Evolutionary conservation across 495 filamentous ascomycete species (phyloP).

Genomic region (Hamigera avellanea): DNA sequence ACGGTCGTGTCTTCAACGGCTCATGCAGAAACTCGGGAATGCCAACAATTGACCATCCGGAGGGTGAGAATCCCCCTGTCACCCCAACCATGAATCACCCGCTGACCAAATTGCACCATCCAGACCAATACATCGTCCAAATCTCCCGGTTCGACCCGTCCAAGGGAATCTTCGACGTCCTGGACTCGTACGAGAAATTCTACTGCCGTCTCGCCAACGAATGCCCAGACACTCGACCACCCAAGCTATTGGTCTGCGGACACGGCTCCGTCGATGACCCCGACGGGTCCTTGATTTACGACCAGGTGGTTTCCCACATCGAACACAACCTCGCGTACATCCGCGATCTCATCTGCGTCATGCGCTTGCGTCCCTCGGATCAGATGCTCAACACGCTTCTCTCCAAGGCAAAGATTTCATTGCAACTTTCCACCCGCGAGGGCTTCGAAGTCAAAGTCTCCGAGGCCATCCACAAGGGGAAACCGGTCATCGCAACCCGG

Average conservation of each 20-base stretch:
- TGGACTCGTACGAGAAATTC: slow-evolving; percentile 69
- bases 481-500: slow-evolving; percentile 67
- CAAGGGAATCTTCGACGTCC: slow-evolving; percentile 73
- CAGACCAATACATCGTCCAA: slow-evolving; percentile 66
- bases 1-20: slow-evolving; percentile 62
- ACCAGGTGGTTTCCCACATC: slow-evolving; percentile 55
- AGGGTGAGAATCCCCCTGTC: slow-evolving; percentile 25
- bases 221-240: slow-evolving; percentile 34
- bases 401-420: slow-evolving; percentile 56
- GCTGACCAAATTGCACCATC: neutral
- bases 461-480: slow-evolving; percentile 76
- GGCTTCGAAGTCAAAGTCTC: slow-evolving; percentile 89
- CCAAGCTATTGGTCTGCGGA: slow-evolving; percentile 67
- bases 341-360: slow-evolving; percentile 53
- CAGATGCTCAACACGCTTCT: slow-evolving; percentile 76
- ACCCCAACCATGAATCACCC: neutral
- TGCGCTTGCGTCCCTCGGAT: slow-evolving; percentile 68
- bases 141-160: slow-evolving; percentile 80
- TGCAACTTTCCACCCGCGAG: slow-evolving; percentile 75
- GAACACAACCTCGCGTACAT: slow-evolving; percentile 42
- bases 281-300: slow-evolving; percentile 62
- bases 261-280: slow-evolving; percentile 83
- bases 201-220: slow-evolving; percentile 42
- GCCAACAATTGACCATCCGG: slow-evolving; percentile 55
- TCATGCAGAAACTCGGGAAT: slow-evolving; percentile 43